Conservation (phyloP, 768 basidiomycete species). For the Lentinus tigrinus region DNA sequence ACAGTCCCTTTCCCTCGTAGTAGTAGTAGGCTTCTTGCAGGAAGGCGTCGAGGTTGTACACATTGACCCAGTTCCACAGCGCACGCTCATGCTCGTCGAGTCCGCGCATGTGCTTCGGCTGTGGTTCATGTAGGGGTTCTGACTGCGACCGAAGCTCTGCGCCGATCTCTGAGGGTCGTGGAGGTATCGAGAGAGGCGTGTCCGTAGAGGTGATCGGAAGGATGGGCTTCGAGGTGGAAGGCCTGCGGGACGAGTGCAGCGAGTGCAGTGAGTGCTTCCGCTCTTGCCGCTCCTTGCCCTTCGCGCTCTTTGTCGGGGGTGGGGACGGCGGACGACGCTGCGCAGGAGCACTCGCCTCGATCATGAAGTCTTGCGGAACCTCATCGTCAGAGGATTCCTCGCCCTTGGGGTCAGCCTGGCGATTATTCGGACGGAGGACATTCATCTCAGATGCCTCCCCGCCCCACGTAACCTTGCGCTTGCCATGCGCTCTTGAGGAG, state of each 20-base stretch:
- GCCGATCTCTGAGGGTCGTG: slow-evolving; percentile 64
- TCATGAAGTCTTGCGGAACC: slow-evolving; percentile 83
- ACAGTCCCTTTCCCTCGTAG: slow-evolving; percentile 96
- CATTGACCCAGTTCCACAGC: slow-evolving; percentile 99
- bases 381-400: slow-evolving; percentile 77
- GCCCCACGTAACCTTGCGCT: slow-evolving; percentile 60
- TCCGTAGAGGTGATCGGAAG: slow-evolving; percentile 34
- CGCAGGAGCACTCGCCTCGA: slow-evolving; percentile 60
- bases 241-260: slow-evolving; percentile 38
- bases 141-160: slow-evolving; percentile 31
- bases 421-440: slow-evolving; percentile 69
- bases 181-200: slow-evolving; percentile 50
- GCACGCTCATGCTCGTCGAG: slow-evolving; percentile 87
- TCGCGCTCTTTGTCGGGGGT: slow-evolving; percentile 23
- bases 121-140: slow-evolving; percentile 22
- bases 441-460: slow-evolving; percentile 54
- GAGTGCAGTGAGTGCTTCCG: slow-evolving; percentile 53
- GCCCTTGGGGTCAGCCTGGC: slow-evolving; percentile 57
- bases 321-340: slow-evolving; percentile 21
- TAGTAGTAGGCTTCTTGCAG: slow-evolving; percentile 94
- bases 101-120: slow-evolving; percentile 56
- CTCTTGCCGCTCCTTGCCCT: slow-evolving; percentile 35
- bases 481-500: slow-evolving; percentile 38
- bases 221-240: slow-evolving; percentile 38
- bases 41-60: slow-evolving; percentile 94